These are phyloP conservation scores for Chlorella sp. DNA, from an alignment of 139 green algal genomes.

Conservation along the genomic window DNA sequence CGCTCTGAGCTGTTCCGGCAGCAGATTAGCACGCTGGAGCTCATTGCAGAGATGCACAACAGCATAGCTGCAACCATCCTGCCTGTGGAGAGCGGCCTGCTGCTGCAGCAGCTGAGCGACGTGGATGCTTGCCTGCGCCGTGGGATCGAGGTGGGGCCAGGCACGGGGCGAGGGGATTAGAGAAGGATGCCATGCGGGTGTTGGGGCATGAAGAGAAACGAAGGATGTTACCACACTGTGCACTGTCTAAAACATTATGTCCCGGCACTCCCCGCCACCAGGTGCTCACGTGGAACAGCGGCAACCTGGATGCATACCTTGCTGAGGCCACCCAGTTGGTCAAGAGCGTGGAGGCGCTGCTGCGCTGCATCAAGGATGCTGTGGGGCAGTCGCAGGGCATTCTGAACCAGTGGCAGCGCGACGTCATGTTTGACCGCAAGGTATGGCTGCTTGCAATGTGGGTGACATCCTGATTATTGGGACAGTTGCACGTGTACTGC, in stretches of 20 bases:
- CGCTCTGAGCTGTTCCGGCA: constrained; percentile 75
- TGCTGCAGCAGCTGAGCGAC: constrained; percentile 78
- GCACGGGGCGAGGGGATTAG: neutral
- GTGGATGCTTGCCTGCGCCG: constrained; percentile 70
- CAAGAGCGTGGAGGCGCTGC: constrained; percentile 72
- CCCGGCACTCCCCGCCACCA: constrained; percentile 6
- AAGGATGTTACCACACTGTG: neutral
- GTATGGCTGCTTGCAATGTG: no score
- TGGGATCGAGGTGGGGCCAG: constrained; percentile 49
- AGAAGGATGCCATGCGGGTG: neutral
- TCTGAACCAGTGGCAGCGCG: constrained; percentile 72
- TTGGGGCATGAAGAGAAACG: neutral
- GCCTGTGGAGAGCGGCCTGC: constrained; percentile 83
- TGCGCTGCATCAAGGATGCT: constrained; percentile 86
- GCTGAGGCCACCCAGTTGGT: constrained; percentile 79
- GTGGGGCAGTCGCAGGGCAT: constrained; percentile 70
- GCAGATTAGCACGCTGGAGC: constrained; percentile 84
- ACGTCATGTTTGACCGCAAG: constrained; percentile 90
- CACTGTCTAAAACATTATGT: neutral
- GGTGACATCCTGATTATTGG: no score
- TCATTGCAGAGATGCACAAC: constrained; percentile 86
- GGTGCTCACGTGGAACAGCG: constrained; percentile 82
- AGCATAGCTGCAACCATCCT: constrained; percentile 80
- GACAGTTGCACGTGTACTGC: no score
- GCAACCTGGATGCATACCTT: constrained; percentile 85